These are phyloP conservation scores for Dinochytrium kinnereticum DNA, from an alignment of 371 early-diverging fungal species.

Conservation along the genomic window DNA sequence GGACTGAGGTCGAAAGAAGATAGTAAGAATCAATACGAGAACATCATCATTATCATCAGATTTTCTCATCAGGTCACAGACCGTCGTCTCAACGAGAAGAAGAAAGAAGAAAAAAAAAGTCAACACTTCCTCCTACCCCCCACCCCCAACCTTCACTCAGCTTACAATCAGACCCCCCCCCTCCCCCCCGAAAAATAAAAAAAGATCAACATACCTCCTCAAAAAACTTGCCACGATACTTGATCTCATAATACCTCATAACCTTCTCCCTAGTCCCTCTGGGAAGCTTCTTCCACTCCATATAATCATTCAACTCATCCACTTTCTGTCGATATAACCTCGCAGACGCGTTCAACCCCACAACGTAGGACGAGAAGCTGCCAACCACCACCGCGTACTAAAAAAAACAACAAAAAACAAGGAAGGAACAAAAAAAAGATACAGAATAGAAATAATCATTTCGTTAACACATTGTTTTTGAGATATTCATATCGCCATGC, in stretches of 20 bases:
- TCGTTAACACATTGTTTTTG: too few relatives aligned
- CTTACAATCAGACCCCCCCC: too few relatives aligned
- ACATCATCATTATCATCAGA: too few relatives aligned
- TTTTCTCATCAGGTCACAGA: too few relatives aligned
- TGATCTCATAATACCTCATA: conserved; percentile 37
- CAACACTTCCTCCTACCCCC: too few relatives aligned
- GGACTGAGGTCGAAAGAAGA: neutral
- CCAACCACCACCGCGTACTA: conserved; percentile 35
- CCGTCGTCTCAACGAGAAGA: too few relatives aligned
- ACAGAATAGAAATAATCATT: too few relatives aligned
- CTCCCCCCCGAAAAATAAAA: neutral
- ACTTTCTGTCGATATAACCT: conserved; percentile 41
- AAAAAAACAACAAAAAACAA: too few relatives aligned
- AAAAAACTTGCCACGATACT: conserved; percentile 46
- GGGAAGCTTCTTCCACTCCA: conserved; percentile 37
- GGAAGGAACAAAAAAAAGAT: too few relatives aligned
- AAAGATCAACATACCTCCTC: conserved; percentile 23
- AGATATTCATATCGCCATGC: too few relatives aligned
- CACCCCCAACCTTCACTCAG: too few relatives aligned
- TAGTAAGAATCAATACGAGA: neutral
- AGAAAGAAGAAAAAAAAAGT: too few relatives aligned
- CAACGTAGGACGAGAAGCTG: conserved; percentile 29
- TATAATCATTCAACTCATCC: conserved; percentile 46
- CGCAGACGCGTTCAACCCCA: conserved; percentile 36
- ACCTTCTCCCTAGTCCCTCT: conserved; percentile 27